These are phyloP conservation scores for Didymella arachidicola DNA, from an alignment of 2,329 filamentous ascomycete species.

Conservation along the genomic window DNA sequence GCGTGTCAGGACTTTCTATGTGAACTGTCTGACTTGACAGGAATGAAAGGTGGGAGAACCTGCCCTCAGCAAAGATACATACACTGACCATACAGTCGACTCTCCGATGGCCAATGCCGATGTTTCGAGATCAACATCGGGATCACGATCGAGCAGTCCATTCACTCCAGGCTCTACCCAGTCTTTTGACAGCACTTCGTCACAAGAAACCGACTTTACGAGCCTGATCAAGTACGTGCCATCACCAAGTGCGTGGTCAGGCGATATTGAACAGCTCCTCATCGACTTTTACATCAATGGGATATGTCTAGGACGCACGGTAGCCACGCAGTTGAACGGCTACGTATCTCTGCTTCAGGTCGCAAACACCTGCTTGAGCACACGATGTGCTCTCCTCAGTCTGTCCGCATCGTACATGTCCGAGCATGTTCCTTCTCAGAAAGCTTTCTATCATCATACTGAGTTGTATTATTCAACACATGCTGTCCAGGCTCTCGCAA, in stretches of 20 bases:
- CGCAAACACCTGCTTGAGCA: conserved; percentile 40
- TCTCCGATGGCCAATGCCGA: conserved; percentile 40
- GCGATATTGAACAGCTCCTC: conserved; percentile 41
- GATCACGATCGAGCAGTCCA: conserved; percentile 37
- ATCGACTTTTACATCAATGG: conserved; percentile 45
- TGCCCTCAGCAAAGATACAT: neutral
- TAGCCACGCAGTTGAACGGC: conserved; percentile 37
- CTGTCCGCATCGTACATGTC: conserved; percentile 45
- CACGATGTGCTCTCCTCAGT: conserved; percentile 42
- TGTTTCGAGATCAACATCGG: conserved; percentile 26
- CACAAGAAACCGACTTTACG: conserved; percentile 33
- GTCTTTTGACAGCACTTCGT: conserved; percentile 36
- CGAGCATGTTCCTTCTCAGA: conserved; percentile 40
- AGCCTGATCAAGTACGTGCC: conserved; percentile 45
- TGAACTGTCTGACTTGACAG: conserved; percentile 43
- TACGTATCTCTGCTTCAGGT: conserved; percentile 36
- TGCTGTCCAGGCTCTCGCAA: conserved; percentile 38
- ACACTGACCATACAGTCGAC: conserved; percentile 35
- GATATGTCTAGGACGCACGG: conserved; percentile 43
- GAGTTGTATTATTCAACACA: conserved; percentile 47
- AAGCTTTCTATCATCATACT: conserved; percentile 40
- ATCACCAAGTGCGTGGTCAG: conserved; percentile 26
- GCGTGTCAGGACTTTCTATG: conserved; percentile 47
- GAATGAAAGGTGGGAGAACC: conserved; percentile 36
- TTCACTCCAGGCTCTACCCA: conserved; percentile 36